A percentile compares a stretch with the other conserved stretches of the same genome.
These are phyloP conservation scores for Cutaneotrichosporon daszewskae DNA, from an alignment of 1,284 basidiomycete species.

Conservation along the genomic window DNA sequence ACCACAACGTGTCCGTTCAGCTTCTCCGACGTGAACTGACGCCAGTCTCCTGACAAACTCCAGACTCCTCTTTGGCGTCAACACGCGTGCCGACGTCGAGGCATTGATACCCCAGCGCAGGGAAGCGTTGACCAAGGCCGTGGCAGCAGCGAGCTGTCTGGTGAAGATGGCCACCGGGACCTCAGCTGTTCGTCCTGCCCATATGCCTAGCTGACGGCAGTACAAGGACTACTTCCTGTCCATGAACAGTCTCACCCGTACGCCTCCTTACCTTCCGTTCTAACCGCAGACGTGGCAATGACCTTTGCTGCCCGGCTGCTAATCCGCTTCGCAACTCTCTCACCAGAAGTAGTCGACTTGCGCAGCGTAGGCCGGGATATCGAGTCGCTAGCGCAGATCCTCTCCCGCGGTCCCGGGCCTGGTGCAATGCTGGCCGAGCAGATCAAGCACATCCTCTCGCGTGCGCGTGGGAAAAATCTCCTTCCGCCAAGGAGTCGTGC, in stretches of 20 bases:
- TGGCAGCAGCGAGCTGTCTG: no score
- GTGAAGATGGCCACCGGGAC: no score
- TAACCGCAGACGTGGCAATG: constrained; percentile 20
- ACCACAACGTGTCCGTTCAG: constrained; percentile 9
- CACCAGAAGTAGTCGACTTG: constrained; percentile 31
- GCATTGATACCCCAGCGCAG: constrained; percentile 10
- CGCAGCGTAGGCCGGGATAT: constrained; percentile 33
- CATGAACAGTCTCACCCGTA: constrained; percentile 1
- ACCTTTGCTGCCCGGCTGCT: constrained; percentile 35
- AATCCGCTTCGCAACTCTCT: constrained; percentile 32
- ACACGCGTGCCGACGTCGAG: constrained; percentile 20
- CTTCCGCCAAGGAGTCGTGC: not conserved
- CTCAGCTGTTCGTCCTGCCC: no score
- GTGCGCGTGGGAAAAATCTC: constrained; percentile 3
- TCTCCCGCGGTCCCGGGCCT: constrained; percentile 20
- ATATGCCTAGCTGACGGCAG: no score
- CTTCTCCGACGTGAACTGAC: not conserved
- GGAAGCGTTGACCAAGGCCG: not conserved
- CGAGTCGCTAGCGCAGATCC: constrained; percentile 27
- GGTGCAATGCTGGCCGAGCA: not conserved
- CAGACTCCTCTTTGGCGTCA: constrained; percentile 23
- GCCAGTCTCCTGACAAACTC: constrained; percentile 23
- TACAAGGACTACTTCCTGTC: constrained; percentile 7
- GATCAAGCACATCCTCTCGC: constrained; percentile 2
- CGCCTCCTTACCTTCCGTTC: not conserved